Evolutionary conservation across 805 yeast genomes (phyloP).

Genomic region (Suhomyces tanzawaensis): DNA sequence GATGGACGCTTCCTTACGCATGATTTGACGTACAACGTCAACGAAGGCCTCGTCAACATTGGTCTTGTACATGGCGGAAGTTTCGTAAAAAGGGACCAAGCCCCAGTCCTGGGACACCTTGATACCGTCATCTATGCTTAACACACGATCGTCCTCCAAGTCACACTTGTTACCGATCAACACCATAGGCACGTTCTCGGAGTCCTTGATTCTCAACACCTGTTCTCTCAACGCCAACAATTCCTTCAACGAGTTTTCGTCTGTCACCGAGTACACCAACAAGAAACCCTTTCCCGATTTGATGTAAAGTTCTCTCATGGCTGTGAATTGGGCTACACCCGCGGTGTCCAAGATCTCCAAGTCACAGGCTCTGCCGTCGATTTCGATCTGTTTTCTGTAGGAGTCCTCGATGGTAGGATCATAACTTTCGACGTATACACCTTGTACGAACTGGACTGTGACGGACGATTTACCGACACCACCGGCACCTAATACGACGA

Average conservation of each 20-base stretch:
- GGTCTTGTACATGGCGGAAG: conserved; percentile 86
- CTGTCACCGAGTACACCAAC: conserved; percentile 58
- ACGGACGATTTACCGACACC: conserved; percentile 96
- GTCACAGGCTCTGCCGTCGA: conserved; percentile 84
- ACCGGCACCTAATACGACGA: conserved; percentile 94
- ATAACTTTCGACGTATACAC: conserved; percentile 83
- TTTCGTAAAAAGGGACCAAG: conserved; percentile 85
- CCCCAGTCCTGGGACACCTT: conserved; percentile 85
- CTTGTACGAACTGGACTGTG: conserved; percentile 90
- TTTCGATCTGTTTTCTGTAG: conserved; percentile 81
- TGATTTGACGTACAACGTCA: conserved; percentile 86
- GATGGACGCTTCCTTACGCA: conserved; percentile 61
- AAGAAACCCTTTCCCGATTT: conserved; percentile 79
- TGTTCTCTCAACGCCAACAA: conserved; percentile 77
- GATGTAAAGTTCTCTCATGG: conserved; percentile 87
- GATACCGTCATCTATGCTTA: conserved; percentile 79
- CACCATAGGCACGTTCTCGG: conserved; percentile 79
- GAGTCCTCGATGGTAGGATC: conserved; percentile 98
- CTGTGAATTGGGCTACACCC: conserved; percentile 84
- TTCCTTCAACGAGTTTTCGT: conserved; percentile 68
- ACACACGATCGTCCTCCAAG: conserved; percentile 67
- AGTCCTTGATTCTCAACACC: conserved; percentile 78
- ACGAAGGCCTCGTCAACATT: conserved; percentile 89
- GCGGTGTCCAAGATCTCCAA: conserved; percentile 69
- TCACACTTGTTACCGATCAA: conserved; percentile 91